Conservation (phyloP, 1,284 basidiomycete genomes). For the Marasmius oreades region DNA sequence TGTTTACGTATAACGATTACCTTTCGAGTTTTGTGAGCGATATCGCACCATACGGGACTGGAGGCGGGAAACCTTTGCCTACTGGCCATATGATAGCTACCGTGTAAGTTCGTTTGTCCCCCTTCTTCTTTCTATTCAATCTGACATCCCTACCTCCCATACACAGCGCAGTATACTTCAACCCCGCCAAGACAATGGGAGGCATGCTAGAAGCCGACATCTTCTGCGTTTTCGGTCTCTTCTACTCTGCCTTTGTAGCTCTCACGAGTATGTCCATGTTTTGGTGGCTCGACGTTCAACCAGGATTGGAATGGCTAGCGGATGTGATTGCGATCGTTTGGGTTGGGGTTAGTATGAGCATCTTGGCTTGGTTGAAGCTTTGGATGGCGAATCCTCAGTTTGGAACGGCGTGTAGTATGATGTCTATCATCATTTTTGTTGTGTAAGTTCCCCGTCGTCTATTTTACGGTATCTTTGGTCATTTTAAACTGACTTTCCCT, state of each 20-base stretch:
- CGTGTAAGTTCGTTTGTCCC: constrained; percentile 45
- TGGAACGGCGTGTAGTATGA: constrained; percentile 94
- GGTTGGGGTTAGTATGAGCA: constrained; percentile 81
- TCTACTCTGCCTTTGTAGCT: constrained; percentile 74
- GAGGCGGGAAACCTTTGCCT: constrained; percentile 52
- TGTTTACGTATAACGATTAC: constrained; percentile 88
- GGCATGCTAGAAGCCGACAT: constrained; percentile 89
- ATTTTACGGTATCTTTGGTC: not conserved
- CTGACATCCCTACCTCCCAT: too few relatives aligned
- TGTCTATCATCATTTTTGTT: constrained; percentile 80
- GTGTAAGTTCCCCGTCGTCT: too few relatives aligned
- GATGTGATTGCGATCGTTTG: constrained; percentile 70
- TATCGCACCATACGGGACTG: constrained; percentile 50
- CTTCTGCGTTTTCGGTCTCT: constrained; percentile 70
- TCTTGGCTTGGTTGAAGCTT: constrained; percentile 84
- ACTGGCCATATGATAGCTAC: constrained; percentile 91
- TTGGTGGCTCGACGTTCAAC: constrained; percentile 69
- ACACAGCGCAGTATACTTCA: constrained; percentile 81
- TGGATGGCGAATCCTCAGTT: constrained; percentile 90
- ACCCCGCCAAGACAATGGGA: constrained; percentile 84
- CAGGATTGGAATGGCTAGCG: constrained; percentile 67
- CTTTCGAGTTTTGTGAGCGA: constrained; percentile 64
- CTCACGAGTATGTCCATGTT: constrained; percentile 76
- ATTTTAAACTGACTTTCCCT: not conserved
- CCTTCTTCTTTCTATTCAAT: constrained; percentile 6